Base-by-base conservation (phyloP, 2,329 filamentous ascomycete species). In the Fusarium oligoseptatum region DNA sequence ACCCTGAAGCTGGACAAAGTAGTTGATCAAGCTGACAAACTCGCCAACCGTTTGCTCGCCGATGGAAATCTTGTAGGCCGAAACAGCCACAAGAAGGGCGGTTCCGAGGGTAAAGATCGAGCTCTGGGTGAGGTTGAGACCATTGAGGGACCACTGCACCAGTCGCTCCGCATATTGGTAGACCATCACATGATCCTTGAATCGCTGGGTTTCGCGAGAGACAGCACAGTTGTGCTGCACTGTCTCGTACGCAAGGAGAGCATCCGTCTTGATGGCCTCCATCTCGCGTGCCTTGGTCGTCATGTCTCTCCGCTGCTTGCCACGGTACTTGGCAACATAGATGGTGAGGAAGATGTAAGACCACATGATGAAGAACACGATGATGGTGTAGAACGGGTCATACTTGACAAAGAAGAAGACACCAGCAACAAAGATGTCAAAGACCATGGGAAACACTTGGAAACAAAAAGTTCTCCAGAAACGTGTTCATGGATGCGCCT, bases 161-260 rank as follows among this genome's bases (percentile, higher is more conserved):
- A 80, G 55, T 36, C 78, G 64, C 34, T 81, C 74, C 1, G 75
- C 74, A 11, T 82, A 83, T 71, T 92, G 90, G 76, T 88, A 92
- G 12, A 78, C 57, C 20, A 73, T 41, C 0, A 92, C 89, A 14
- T 90, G 88, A 24, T 87, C 82, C 34, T 85, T 86, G 77, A 91
- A 92, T 8, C 89, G 84, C 61, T 87, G 84, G 48, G 90, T 90
- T 76, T 92, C 90, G 70, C 89, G 87, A 2, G 82, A 82, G 70
- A 91, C 88, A 20, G 90, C 90, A 72, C 90, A 91, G 82, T 91
- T 92, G 78, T 92, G 90, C 74, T 92, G 91, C 52, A 92, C 90
- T 2, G 90, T 92, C 70, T 87, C 86, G 67, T 86, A 88, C 0
- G 86, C 85, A 75, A 87, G 81, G 48, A 88, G 84, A 3, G 86